Evolutionary conservation across 805 yeast genomes (phyloP).

Genomic region (Alloascoidea africana): DNA sequence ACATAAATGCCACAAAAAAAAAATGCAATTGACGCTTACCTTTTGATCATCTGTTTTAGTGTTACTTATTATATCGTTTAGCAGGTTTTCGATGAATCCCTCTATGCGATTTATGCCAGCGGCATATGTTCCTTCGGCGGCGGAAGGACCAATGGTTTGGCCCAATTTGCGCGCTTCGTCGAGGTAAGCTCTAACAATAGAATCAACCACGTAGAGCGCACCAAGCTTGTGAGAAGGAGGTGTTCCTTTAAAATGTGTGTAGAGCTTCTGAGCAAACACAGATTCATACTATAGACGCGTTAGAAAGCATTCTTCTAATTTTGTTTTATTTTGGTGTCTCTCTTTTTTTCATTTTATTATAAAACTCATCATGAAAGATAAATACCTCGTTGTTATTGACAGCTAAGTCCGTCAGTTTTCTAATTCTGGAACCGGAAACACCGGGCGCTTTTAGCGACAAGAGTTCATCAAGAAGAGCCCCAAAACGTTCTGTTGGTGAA

Average conservation of each 20-base stretch:
- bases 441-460: constrained; percentile 69
- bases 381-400: constrained; percentile 38
- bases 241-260: constrained; percentile 53
- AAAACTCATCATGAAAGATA: constrained; percentile 1
- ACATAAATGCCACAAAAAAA: constrained; percentile 3
- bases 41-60: constrained; percentile 39
- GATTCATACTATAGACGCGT: constrained; percentile 25
- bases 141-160: constrained; percentile 27
- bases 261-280: constrained; percentile 39
- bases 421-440: constrained; percentile 90
- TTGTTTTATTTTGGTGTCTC: constrained; percentile 12
- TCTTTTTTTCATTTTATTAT: neutral
- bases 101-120: constrained; percentile 57
- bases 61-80: constrained; percentile 41
- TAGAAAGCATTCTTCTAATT: neutral
- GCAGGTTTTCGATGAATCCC: constrained; percentile 43
- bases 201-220: constrained; percentile 80
- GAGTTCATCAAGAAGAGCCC: neutral
- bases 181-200: constrained; percentile 73
- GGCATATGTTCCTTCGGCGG: constrained; percentile 57
- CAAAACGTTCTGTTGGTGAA: neutral
- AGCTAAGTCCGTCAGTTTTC: constrained; percentile 68
- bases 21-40: constrained; percentile 6
- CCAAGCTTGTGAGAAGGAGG: constrained; percentile 82
- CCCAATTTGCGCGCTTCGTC: constrained; percentile 53